Evolutionary conservation across 2,329 filamentous ascomycete genomes (phyloP), one percentile per base, ranked within the genome.

Genomic region (Stachybotrys elegans): DNA sequence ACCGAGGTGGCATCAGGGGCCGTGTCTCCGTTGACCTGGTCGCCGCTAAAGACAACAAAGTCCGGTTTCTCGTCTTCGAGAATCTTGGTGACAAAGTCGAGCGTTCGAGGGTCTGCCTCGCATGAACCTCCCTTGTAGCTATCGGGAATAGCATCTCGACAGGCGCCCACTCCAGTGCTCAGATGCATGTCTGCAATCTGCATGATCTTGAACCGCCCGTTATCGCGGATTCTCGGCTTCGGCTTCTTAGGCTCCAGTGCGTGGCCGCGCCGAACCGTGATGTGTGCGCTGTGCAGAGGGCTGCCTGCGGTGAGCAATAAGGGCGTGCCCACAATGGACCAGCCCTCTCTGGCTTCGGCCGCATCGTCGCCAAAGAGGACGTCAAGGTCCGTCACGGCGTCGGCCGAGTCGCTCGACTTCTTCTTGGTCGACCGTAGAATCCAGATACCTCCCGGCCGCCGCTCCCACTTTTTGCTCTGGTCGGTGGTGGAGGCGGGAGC

Each of bases 201-300:
- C 77, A 98, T 82, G 51, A 98, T 95, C 72, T 97, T 97, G 72
- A 97, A 97, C 55, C 86, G 89, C 22, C 92, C 93, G 60, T 93
- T 89, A 49, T 94, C 89, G 35, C 81, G 79, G 50, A 98, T 88
- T 46, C 87, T 81, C 11, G 85, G 87, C 31, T 81, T 71, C 1
- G 87, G 86, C 61, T 84, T 90, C 57, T 82, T 77, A 27, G 75
- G 64, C 51, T 83, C 79, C 19, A 72, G 69, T 19, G 79, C 79
- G 42, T 75, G 71, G 3, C 93, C 92, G 54, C 87, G 79, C 41
- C 88, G 81, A 40, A 96, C 75, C 21, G 82, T 94, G 44, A 98
- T 64, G 48, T 91, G 83, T 19, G 88, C 81, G 51, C 85, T 82
- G 20, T 83, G 81, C 9, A 78, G 69, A 29, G 81, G 75, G 23